These are phyloP conservation scores for Sporisorium exsertum DNA, from an alignment of 1,284 basidiomycete species.

Conservation along the genomic window DNA sequence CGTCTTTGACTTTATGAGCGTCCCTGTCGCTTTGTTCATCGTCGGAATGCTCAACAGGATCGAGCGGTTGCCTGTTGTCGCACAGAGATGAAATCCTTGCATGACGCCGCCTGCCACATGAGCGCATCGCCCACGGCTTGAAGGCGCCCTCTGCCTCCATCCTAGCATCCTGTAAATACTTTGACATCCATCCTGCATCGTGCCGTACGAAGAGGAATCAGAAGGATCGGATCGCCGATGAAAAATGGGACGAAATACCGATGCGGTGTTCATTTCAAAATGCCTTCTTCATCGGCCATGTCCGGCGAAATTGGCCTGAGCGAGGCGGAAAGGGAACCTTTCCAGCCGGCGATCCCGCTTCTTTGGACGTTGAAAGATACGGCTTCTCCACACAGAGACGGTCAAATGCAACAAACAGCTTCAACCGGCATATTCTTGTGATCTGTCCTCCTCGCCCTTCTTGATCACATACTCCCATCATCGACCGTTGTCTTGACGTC, in stretches of 20 bases:
- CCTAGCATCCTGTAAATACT: slow-evolving; percentile 19
- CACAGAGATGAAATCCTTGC: too few species aligned
- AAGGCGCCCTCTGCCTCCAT: not conserved
- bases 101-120: not conserved
- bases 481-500: not conserved
- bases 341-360: slow-evolving; percentile 35
- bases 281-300: slow-evolving; percentile 27
- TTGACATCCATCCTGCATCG: not conserved
- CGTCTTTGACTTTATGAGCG: not conserved
- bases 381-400: slow-evolving; percentile 42
- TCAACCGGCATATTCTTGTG: not conserved
- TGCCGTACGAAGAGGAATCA: not conserved
- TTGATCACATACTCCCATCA: slow-evolving; percentile 4
- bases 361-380: slow-evolving; percentile 13
- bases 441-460: not conserved
- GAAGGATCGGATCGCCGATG: slow-evolving; percentile 1
- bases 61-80: too few species aligned
- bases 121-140: not conserved
- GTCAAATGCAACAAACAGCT: slow-evolving; percentile 3
- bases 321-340: slow-evolving; percentile 12
- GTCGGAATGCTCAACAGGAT: not conserved
- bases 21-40: not conserved
- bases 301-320: slow-evolving; percentile 39
- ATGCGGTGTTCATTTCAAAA: not conserved
- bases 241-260: not conserved